Evolutionary conservation across 2,329 filamentous ascomycete genomes (phyloP).

Genomic region (Knufia petricola): DNA sequence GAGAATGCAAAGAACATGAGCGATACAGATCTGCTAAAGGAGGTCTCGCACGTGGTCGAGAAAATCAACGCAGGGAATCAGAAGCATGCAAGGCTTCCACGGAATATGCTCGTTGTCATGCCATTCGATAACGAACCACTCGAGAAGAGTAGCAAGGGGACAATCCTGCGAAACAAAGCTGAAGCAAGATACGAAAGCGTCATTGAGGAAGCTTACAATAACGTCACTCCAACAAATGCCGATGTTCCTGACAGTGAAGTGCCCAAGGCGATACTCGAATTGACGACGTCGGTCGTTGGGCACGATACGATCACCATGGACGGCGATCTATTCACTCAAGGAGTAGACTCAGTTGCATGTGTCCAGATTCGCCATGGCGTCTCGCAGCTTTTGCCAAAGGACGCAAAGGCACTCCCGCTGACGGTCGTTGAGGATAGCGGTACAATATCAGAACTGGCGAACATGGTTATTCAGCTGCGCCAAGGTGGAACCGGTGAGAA

Average conservation of each 20-base stretch:
- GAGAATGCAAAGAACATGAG: constrained; percentile 21
- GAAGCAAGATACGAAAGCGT: constrained; percentile 39
- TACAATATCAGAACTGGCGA: constrained; percentile 37
- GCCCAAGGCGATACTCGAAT: constrained; percentile 4
- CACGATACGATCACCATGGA: constrained; percentile 23
- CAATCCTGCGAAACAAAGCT: constrained; percentile 43
- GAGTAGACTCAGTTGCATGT: constrained; percentile 51
- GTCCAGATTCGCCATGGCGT: constrained; percentile 37
- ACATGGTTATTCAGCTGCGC: constrained; percentile 27
- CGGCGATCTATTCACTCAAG: constrained; percentile 48
- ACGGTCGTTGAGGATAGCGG: constrained; percentile 54
- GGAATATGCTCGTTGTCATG: constrained; percentile 43
- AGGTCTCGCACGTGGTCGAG: constrained; percentile 38
- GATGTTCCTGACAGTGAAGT: constrained; percentile 7
- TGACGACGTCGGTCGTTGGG: constrained; percentile 5
- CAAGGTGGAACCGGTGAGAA: constrained; percentile 16
- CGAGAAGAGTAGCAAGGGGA: constrained; percentile 56
- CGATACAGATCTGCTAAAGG: constrained; percentile 33
- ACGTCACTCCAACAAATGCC: constrained; percentile 23
- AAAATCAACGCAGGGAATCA: constrained; percentile 42
- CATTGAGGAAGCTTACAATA: constrained; percentile 27
- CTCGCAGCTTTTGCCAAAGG: constrained; percentile 10
- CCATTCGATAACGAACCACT: constrained; percentile 29
- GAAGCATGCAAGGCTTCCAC: constrained; percentile 42
- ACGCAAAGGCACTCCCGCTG: constrained; percentile 34